A percentile compares a stretch with the other conserved stretches of the same genome.
Conservation (phyloP, 371 early-diverging fungal species). For the Mucor plumbeus region DNA sequence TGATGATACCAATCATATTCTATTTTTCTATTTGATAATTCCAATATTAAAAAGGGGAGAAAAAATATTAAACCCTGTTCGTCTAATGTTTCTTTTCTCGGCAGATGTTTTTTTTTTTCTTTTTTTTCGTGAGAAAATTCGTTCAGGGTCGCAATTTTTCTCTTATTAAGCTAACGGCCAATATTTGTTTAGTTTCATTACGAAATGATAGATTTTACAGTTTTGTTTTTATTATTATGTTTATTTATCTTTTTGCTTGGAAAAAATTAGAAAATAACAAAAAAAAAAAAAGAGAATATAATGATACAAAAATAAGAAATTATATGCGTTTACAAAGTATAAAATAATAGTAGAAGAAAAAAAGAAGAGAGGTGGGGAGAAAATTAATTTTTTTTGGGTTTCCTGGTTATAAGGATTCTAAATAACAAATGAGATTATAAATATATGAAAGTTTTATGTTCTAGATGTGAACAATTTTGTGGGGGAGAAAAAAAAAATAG, state of each 20-base stretch:
- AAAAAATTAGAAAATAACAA: not conserved
- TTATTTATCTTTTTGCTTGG: not conserved
- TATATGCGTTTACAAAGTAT: constrained; percentile 5
- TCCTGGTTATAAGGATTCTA: not conserved
- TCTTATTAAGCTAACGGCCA: not conserved
- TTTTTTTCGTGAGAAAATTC: not conserved
- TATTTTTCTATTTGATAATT: not conserved
- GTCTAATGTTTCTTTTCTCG: not conserved
- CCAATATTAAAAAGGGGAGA: not conserved
- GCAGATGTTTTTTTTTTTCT: not conserved
- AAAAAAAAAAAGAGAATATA: not conserved
- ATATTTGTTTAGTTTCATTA: not conserved
- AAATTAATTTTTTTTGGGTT: constrained; percentile 1
- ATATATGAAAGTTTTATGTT: not conserved
- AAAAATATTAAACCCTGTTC: no score
- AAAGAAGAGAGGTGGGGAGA: constrained; percentile 7
- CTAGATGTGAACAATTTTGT: not conserved
- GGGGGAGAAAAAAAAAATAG: not conserved
- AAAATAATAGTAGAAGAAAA: not conserved
- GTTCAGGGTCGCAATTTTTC: not conserved
- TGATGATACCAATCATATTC: not conserved
- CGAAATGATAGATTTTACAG: not conserved
- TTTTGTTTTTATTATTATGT: not conserved
- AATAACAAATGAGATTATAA: not conserved
- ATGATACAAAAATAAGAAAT: constrained; percentile 9